phyloP scores from a whole-genome alignment of 805 yeast species.

The Metschnikowia orientalis region DNA sequence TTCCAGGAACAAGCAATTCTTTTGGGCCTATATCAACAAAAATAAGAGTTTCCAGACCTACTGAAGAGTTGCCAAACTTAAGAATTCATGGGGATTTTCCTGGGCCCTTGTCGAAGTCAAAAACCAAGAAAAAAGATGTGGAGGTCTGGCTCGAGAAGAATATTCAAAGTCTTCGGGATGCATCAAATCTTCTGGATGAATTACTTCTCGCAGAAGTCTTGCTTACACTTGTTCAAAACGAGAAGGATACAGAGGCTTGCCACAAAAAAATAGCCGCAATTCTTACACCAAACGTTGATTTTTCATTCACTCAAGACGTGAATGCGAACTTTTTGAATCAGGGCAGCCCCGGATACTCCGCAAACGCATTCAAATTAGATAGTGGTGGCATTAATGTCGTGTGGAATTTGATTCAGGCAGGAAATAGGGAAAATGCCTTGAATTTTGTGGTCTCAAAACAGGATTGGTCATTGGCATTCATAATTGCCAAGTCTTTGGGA shows the following conservation, averaged over 20 bases:
- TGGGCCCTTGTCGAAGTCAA: slow-evolving; percentile 59
- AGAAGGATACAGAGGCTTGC: slow-evolving; percentile 31
- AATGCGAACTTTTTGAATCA: slow-evolving; percentile 4
- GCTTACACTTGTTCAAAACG: slow-evolving; percentile 23
- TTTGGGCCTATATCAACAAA: slow-evolving; percentile 26
- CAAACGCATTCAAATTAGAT: slow-evolving; percentile 42
- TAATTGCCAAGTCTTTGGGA: slow-evolving; percentile 65
- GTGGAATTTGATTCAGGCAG: slow-evolving; percentile 46
- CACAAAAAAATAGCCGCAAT: slow-evolving; percentile 30
- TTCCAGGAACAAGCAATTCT: slow-evolving; percentile 25
- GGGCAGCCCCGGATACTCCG: slow-evolving; percentile 18
- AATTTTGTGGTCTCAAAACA: slow-evolving; percentile 54
- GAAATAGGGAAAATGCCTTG: slow-evolving; percentile 65
- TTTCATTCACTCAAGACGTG: slow-evolving; percentile 22
- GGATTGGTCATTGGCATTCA: slow-evolving; percentile 74
- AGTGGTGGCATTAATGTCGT: slow-evolving; percentile 30
- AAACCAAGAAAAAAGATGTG: slow-evolving; percentile 60
- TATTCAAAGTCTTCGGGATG: slow-evolving; percentile 15
- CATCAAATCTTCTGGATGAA: slow-evolving; percentile 18
- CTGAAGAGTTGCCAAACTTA: slow-evolving; percentile 20
- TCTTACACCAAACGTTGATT: slow-evolving; percentile 42
- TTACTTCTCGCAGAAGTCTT: slow-evolving; percentile 31
- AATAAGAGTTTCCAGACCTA: slow-evolving; percentile 32
- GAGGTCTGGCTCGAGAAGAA: slow-evolving; percentile 52
- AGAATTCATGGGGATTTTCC: slow-evolving; percentile 45